Conservation (phyloP, 139 green algal species). For the Chlorella vulgaris region DNA sequence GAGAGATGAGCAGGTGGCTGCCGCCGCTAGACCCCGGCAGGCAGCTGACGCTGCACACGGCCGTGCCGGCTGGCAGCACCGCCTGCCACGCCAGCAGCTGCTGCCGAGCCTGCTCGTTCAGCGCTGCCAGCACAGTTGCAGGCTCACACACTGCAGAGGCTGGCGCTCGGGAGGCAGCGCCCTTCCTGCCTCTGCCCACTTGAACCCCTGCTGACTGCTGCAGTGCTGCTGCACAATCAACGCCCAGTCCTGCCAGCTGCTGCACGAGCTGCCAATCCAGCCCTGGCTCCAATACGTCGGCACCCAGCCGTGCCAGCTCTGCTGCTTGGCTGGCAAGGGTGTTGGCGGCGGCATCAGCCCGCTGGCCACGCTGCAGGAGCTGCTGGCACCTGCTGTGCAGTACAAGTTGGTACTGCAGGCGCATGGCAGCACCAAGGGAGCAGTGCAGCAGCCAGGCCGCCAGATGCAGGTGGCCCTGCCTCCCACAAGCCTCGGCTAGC, state of each 20-base stretch:
- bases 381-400: slow-evolving; percentile 46
- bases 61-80: slow-evolving; percentile 17
- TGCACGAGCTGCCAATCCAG: slow-evolving; percentile 26
- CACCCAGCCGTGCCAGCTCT: not conserved
- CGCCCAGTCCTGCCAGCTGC: not conserved
- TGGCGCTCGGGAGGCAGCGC: not conserved
- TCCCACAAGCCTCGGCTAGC: slow-evolving; percentile 21
- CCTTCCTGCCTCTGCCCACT: not conserved
- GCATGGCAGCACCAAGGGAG: slow-evolving; percentile 41
- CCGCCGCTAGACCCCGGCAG: not conserved
- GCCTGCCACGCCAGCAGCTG: slow-evolving; percentile 27
- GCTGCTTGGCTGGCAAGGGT: slow-evolving; percentile 5
- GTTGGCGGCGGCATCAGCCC: not conserved
- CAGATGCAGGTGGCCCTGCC: slow-evolving; percentile 43
- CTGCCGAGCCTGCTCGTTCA: not conserved
- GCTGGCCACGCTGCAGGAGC: slow-evolving; percentile 23
- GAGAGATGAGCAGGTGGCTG: slow-evolving; percentile 39
- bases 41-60: slow-evolving; percentile 17
- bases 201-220: not conserved
- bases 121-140: not conserved
- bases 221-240: not conserved
- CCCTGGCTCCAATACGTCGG: not conserved
- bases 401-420: slow-evolving; percentile 41
- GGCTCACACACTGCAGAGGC: not conserved
- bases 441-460: slow-evolving; percentile 58